phyloP scores from a whole-genome alignment of 225 moss, liverwort and hornwort species.

The Climacium dendroides region DNA sequence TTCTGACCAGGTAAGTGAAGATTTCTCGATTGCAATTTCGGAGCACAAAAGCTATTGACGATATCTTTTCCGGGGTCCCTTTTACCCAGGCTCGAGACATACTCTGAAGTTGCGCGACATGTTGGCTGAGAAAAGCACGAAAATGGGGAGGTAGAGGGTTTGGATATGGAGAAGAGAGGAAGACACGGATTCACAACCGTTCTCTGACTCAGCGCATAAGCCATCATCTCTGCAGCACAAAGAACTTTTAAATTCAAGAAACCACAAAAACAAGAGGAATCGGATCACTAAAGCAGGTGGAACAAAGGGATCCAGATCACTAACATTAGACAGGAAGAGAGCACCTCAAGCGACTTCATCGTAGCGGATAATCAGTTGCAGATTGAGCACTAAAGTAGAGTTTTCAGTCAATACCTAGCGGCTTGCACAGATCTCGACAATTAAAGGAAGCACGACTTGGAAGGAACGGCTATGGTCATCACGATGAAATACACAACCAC shows the following conservation, averaged over 20 bases:
- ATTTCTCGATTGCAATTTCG: neutral
- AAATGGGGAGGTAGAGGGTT: neutral
- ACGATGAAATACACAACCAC: neutral
- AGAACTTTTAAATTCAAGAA: neutral
- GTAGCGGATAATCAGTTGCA: neutral
- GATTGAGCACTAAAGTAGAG: neutral
- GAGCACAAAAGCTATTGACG: neutral
- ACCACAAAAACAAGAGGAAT: neutral
- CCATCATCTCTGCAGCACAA: constrained; percentile 29
- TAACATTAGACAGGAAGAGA: neutral
- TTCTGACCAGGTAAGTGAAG: neutral
- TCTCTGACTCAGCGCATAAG: constrained; percentile 9
- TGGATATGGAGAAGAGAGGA: constrained; percentile 6
- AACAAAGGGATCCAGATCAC: neutral
- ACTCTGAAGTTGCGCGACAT: neutral
- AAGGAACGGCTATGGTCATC: neutral
- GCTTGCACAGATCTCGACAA: neutral
- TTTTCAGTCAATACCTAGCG: neutral
- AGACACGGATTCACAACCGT: neutral
- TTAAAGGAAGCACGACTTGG: neutral
- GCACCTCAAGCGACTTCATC: neutral
- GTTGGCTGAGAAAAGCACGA: neutral
- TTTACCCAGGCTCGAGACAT: neutral
- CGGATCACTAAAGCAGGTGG: neutral
- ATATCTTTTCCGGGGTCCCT: neutral